A percentile compares a stretch with the other conserved stretches of the same genome.
Evolutionary conservation across 345 rosid species (phyloP).

Genomic region (Aethionema arabicum): DNA sequence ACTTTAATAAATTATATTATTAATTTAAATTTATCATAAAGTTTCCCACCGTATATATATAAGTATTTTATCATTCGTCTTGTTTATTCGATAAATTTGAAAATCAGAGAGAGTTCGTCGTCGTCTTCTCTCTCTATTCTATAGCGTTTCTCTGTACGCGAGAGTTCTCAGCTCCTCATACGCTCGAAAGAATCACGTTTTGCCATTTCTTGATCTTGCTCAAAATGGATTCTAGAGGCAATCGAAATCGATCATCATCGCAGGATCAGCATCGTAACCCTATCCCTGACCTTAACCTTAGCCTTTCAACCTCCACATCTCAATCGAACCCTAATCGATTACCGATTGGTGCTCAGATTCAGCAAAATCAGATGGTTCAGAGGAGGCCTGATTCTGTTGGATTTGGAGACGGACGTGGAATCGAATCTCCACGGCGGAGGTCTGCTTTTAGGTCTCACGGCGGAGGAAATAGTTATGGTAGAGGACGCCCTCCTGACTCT

Average conservation of each 20-base stretch:
- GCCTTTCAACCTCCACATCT: conserved; percentile 27
- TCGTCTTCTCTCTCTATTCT: too few relatives aligned
- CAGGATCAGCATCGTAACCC: too few relatives aligned
- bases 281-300: not conserved
- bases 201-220: not conserved
- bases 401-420: conserved; percentile 43
- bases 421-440: conserved; percentile 48
- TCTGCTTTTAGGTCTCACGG: too few relatives aligned
- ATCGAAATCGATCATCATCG: too few relatives aligned
- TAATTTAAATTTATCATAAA: too few relatives aligned
- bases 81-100: too few relatives aligned
- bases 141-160: conserved; percentile 24
- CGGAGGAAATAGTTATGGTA: conserved; percentile 50
- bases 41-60: too few relatives aligned
- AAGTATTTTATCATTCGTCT: too few relatives aligned
- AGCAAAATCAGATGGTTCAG: conserved; percentile 35
- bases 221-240: conserved; percentile 58
- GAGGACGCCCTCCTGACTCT: conserved; percentile 95
- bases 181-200: conserved; percentile 35
- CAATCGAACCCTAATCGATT: conserved; percentile 18
- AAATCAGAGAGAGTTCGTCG: not conserved
- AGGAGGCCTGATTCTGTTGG: conserved; percentile 42
- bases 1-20: too few relatives aligned
- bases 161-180: too few relatives aligned
- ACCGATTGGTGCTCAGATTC: conserved; percentile 28